These are phyloP conservation scores for Hymenoscyphus albidus DNA, from an alignment of 2,329 filamentous ascomycete genomes.

Conservation along the genomic window DNA sequence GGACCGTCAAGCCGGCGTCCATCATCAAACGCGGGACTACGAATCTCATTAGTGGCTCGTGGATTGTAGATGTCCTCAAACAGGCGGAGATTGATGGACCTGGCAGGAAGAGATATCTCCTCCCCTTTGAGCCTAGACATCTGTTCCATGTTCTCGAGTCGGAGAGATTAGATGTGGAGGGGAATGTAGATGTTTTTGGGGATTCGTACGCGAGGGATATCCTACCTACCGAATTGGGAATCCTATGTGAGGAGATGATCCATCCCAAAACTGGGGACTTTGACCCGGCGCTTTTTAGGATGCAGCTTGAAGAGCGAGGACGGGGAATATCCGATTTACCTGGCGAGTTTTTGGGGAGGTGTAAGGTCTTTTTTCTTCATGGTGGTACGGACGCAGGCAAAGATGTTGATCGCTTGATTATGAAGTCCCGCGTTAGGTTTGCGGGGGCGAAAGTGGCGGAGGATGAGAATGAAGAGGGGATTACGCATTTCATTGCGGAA, in stretches of 20 bases:
- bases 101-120: constrained; percentile 52
- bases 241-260: constrained; percentile 46
- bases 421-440: constrained; percentile 61
- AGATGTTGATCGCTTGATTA: constrained; percentile 39
- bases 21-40: constrained; percentile 67
- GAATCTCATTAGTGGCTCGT: constrained; percentile 73
- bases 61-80: constrained; percentile 69
- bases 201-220: constrained; percentile 80
- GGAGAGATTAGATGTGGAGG: constrained; percentile 50
- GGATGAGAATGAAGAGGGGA: constrained; percentile 44
- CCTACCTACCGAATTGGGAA: constrained; percentile 57
- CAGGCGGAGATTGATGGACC: constrained; percentile 47
- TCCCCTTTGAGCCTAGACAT: constrained; percentile 60
- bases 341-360: constrained; percentile 49
- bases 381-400: constrained; percentile 16
- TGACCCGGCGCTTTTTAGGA: constrained; percentile 45
- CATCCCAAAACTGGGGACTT: constrained; percentile 44
- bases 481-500: constrained; percentile 71
- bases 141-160: constrained; percentile 65
- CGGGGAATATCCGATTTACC: constrained; percentile 48
- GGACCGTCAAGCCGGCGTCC: constrained; percentile 75
- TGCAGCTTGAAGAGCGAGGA: constrained; percentile 53
- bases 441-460: constrained; percentile 59
- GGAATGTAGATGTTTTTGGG: constrained; percentile 69
- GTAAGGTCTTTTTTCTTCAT: constrained; percentile 39